A percentile compares a stretch with the other conserved stretches of the same genome.
Conservation (phyloP, 2,329 filamentous ascomycete species). For the Pyrenochaeta sp. region DNA sequence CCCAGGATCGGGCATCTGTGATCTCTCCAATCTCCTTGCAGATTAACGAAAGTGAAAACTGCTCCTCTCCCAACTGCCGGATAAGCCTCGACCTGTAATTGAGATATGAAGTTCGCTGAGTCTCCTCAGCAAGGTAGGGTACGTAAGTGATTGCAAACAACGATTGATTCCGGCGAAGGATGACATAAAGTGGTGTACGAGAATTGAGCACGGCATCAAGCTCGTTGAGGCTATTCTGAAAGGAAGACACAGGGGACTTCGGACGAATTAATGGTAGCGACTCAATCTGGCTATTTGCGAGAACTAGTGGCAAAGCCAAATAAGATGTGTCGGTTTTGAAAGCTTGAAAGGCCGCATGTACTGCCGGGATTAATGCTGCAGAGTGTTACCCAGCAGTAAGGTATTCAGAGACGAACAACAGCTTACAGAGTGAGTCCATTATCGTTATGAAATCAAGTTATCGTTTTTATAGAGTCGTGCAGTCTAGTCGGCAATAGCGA, state of each 20-base stretch:
- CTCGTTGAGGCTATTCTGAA: slow-evolving; percentile 24
- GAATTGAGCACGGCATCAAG: slow-evolving; percentile 24
- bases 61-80: slow-evolving; percentile 16
- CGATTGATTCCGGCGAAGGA: slow-evolving; percentile 22
- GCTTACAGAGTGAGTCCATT: not conserved
- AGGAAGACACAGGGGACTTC: not conserved
- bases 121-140: slow-evolving; percentile 26
- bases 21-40: slow-evolving; percentile 40
- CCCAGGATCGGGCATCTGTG: slow-evolving; percentile 35
- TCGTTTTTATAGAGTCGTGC: no score
- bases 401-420: not conserved
- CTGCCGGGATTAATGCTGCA: not conserved
- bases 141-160: slow-evolving; percentile 33
- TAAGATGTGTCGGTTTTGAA: not conserved
- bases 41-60: slow-evolving; percentile 29
- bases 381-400: not conserved
- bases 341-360: not conserved
- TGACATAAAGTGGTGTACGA: slow-evolving; percentile 26
- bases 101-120: slow-evolving; percentile 17
- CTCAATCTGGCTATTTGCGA: slow-evolving; percentile 2
- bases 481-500: no score
- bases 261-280: slow-evolving; percentile 8
- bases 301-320: slow-evolving; percentile 1
- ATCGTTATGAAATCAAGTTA: not conserved
- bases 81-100: slow-evolving; percentile 19